phyloP scores from a whole-genome alignment of 2,329 filamentous ascomycete species.

The Fusarium sp. region DNA sequence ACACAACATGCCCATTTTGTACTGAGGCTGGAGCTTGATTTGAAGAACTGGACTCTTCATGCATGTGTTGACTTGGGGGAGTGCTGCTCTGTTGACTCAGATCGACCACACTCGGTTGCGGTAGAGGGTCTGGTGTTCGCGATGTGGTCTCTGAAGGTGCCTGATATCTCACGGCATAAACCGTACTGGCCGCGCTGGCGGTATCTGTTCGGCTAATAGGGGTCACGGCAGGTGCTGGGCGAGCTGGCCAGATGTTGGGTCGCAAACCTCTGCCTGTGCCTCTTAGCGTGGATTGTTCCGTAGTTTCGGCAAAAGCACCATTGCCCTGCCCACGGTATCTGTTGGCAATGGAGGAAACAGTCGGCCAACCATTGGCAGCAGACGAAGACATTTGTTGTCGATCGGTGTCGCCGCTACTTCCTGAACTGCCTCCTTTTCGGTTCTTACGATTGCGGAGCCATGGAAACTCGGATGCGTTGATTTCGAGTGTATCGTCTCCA shows the following conservation, averaged over 20 bases:
- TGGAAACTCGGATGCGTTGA: conserved; percentile 62
- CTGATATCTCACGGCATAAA: conserved; percentile 72
- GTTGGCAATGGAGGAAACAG: conserved; percentile 44
- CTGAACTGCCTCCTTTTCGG: conserved; percentile 46
- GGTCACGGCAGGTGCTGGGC: conserved; percentile 66
- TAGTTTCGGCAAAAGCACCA: conserved; percentile 30
- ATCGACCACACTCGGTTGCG: conserved; percentile 47
- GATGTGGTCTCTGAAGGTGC: conserved; percentile 65
- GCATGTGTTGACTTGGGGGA: conserved; percentile 40
- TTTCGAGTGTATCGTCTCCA: conserved; percentile 89
- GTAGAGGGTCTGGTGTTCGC: conserved; percentile 57
- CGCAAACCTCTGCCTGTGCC: conserved; percentile 55
- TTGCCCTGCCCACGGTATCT: conserved; percentile 43
- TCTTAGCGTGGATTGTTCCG: conserved; percentile 45
- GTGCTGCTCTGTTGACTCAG: conserved; percentile 53
- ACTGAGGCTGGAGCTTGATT: conserved; percentile 34
- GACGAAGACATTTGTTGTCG: conserved; percentile 29
- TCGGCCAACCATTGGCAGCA: conserved; percentile 45
- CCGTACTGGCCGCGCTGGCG: conserved; percentile 71
- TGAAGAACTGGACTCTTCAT: conserved; percentile 44
- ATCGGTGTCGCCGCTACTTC: conserved; percentile 22
- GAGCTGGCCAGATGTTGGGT: conserved; percentile 65
- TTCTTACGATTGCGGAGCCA: conserved; percentile 58
- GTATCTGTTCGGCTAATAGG: conserved; percentile 72
- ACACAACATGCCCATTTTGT: conserved; percentile 39